Evolutionary conservation across 2,329 filamentous ascomycete species (phyloP).

Genomic region (Macrophomina phaseolina): DNA sequence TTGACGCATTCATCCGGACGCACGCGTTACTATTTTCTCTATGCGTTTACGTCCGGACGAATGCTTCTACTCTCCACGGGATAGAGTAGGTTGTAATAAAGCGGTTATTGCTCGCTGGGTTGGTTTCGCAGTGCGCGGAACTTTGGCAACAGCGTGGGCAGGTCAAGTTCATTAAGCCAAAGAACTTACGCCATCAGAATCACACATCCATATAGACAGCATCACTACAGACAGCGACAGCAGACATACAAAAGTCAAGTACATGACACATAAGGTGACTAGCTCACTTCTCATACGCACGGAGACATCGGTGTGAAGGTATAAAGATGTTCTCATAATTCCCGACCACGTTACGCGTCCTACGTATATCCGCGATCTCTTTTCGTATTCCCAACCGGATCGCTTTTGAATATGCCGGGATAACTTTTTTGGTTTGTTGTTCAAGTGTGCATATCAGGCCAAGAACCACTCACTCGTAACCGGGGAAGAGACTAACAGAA

Average conservation of each 20-base stretch:
- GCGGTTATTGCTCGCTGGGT: too few relatives aligned
- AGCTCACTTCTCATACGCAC: not conserved
- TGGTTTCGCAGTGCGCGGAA: too few relatives aligned
- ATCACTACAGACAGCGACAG: not conserved
- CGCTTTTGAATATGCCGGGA: constrained; percentile 18
- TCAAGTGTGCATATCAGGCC: constrained; percentile 9
- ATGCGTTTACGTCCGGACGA: too few relatives aligned
- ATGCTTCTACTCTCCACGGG: too few relatives aligned
- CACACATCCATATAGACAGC: not conserved
- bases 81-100: too few relatives aligned
- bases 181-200: not conserved
- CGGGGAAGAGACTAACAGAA: constrained; percentile 18
- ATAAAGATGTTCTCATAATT: constrained; percentile 14
- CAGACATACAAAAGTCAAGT: not conserved
- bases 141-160: too few relatives aligned
- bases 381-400: constrained; percentile 4
- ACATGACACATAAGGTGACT: not conserved
- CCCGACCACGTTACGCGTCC: constrained; percentile 18
- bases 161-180: not conserved
- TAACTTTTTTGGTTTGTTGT: constrained; percentile 3
- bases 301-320: not conserved
- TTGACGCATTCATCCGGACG: too few relatives aligned
- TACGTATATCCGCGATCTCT: constrained; percentile 15
- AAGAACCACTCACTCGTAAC: constrained; percentile 25
- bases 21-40: too few relatives aligned